Conservation (phyloP, 2,329 filamentous ascomycete genomes). For the Tolypocladium pustulatum region DNA sequence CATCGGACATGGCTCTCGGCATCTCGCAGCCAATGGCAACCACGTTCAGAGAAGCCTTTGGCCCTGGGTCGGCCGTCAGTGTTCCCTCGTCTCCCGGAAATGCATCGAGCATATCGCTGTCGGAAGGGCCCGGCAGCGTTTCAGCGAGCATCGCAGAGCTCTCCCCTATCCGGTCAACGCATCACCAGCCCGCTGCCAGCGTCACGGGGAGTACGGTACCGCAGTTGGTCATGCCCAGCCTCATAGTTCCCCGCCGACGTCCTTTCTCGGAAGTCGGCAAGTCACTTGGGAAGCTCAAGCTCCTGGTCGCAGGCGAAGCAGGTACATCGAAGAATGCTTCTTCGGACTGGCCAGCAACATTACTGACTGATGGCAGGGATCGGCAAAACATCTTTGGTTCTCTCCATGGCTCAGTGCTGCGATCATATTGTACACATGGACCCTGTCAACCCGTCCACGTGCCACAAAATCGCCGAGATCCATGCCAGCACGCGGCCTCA, state of each 20-base stretch:
- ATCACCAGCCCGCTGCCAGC: slow-evolving; percentile 8
- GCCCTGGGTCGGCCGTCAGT: slow-evolving; percentile 27
- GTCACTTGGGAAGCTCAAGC: slow-evolving; percentile 73
- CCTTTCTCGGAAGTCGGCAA: slow-evolving; percentile 86
- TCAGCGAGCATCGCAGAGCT: slow-evolving; percentile 10
- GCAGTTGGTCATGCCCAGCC: slow-evolving; percentile 96
- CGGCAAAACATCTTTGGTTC: slow-evolving; percentile 84
- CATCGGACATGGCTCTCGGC: slow-evolving; percentile 7
- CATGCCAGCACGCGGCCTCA: slow-evolving; percentile 76
- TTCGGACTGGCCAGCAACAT: background rate
- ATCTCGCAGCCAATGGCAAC: slow-evolving; percentile 16
- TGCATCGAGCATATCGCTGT: slow-evolving; percentile 35
- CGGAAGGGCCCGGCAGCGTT: slow-evolving; percentile 17
- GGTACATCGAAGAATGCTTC: slow-evolving; percentile 34
- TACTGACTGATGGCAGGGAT: slow-evolving; percentile 40
- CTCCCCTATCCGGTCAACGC: slow-evolving; percentile 7
- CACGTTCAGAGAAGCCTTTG: slow-evolving; percentile 13
- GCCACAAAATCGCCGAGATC: slow-evolving; percentile 47
- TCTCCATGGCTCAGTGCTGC: slow-evolving; percentile 75
- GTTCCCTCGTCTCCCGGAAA: slow-evolving; percentile 40
- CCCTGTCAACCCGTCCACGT: slow-evolving; percentile 32
- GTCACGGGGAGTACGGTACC: slow-evolving; percentile 29
- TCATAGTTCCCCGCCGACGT: slow-evolving; percentile 77
- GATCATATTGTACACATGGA: slow-evolving; percentile 94
- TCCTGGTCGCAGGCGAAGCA: slow-evolving; percentile 73